Conservation (phyloP, 257 asterid genomes). For the Solanum boliviense region DNA sequence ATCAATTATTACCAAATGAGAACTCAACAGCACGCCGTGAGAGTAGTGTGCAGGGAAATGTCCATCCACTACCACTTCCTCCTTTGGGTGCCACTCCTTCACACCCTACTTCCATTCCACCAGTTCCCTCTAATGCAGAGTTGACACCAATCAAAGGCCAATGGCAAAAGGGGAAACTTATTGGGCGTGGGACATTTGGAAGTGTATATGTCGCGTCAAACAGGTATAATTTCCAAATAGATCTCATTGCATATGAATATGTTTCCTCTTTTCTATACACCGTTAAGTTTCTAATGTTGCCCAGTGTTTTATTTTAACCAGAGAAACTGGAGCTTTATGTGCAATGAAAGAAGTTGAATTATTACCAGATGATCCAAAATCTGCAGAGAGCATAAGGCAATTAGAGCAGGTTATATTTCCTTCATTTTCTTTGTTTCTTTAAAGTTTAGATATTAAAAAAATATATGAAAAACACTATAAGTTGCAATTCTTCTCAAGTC, state of each 20-base stretch:
- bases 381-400: slow-evolving; percentile 73
- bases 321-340: slow-evolving; percentile 91
- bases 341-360: slow-evolving; percentile 96
- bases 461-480: background rate
- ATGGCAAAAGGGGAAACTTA: slow-evolving; percentile 88
- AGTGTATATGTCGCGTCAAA: slow-evolving; percentile 85
- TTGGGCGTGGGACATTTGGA: slow-evolving; percentile 90
- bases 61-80: slow-evolving; percentile 79
- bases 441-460: background rate
- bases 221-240: slow-evolving; percentile 30
- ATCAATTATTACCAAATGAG: slow-evolving; percentile 4
- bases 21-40: slow-evolving; percentile 22
- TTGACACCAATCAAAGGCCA: slow-evolving; percentile 40
- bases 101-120: slow-evolving; percentile 28
- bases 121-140: slow-evolving; percentile 28
- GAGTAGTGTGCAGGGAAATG: slow-evolving; percentile 34
- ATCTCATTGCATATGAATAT: background rate
- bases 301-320: slow-evolving; percentile 6
- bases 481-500: background rate
- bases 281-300: background rate
- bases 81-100: slow-evolving; percentile 42
- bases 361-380: slow-evolving; percentile 69
- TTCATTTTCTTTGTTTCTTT: background rate
- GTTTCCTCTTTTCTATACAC: background rate
- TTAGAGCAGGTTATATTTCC: slow-evolving; percentile 55